Percentiles rank a stretch among this genome's conserved stretches.
phyloP scores from a whole-genome alignment of 257 asterid genomes.

The Ilex aquifolium region DNA sequence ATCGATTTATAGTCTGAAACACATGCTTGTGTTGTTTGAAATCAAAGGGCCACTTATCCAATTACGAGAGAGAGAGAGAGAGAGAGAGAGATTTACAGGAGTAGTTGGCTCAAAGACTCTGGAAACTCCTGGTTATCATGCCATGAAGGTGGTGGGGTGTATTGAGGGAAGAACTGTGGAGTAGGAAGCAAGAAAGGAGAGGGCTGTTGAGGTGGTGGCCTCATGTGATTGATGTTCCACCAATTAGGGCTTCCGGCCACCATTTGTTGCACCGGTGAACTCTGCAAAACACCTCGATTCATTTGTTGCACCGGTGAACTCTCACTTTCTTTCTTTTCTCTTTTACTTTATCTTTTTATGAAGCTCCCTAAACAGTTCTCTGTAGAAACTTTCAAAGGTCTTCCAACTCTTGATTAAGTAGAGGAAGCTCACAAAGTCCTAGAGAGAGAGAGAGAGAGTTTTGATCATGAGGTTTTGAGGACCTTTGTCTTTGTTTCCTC shows the following conservation, averaged over 20 bases:
- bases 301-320: slow-evolving; percentile 11
- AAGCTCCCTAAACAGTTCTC: slow-evolving; percentile 28
- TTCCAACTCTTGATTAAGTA: slow-evolving; percentile 49
- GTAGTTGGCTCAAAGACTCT: slow-evolving; percentile 67
- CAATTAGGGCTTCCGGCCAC: slow-evolving; percentile 52
- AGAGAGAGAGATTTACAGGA: slow-evolving; percentile 31
- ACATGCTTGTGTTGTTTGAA: no score
- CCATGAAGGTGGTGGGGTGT: slow-evolving; percentile 36
- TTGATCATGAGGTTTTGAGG: slow-evolving; percentile 33
- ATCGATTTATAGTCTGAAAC: no score
- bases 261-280: slow-evolving; percentile 59
- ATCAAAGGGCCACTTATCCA: no score
- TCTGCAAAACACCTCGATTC: slow-evolving; percentile 55
- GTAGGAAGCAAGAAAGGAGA: slow-evolving; percentile 25
- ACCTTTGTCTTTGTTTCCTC: slow-evolving; percentile 30
- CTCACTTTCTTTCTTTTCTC: slow-evolving; percentile 8
- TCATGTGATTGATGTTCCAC: slow-evolving; percentile 43
- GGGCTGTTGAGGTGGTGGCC: slow-evolving; percentile 20
- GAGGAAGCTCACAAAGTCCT: slow-evolving; percentile 15
- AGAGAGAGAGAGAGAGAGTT: slow-evolving; percentile 14
- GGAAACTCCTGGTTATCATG: slow-evolving; percentile 42
- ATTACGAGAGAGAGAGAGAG: not conserved
- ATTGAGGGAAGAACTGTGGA: slow-evolving; percentile 17
- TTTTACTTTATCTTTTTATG: slow-evolving; percentile 26
- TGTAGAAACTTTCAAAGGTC: slow-evolving; percentile 41